Evolutionary conservation across 352 stramenopile genomes (phyloP).

Genomic region (Pythium sp.): DNA sequence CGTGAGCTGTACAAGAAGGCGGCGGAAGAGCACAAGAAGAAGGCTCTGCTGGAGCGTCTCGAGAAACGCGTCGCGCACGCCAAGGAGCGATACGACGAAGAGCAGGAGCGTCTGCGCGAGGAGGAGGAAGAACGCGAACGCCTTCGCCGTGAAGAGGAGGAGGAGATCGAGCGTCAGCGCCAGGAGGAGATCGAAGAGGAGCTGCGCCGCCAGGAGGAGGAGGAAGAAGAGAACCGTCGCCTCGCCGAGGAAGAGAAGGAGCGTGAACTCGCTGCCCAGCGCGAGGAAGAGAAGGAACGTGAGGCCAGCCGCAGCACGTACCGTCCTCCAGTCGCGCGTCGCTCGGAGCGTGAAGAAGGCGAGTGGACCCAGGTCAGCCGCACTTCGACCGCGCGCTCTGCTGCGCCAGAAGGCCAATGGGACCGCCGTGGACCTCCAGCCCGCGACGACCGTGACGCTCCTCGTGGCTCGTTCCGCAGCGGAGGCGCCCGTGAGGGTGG

Average conservation of each 20-base stretch:
- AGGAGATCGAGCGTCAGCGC: slow-evolving; percentile 50
- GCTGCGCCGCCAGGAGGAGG: slow-evolving; percentile 62
- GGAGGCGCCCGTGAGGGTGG: slow-evolving; percentile 10
- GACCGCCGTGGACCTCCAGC: slow-evolving; percentile 47
- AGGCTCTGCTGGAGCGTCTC: slow-evolving; percentile 62
- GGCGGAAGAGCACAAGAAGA: slow-evolving; percentile 85
- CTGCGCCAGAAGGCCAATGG: slow-evolving; percentile 54
- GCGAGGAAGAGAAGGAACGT: slow-evolving; percentile 43
- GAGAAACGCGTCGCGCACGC: slow-evolving; percentile 61
- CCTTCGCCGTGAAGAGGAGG: slow-evolving; percentile 50
- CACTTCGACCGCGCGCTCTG: slow-evolving; percentile 23
- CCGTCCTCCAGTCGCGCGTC: slow-evolving; percentile 23
- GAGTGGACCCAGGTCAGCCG: slow-evolving; percentile 69
- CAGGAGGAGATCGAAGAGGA: slow-evolving; percentile 65
- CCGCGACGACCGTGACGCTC: slow-evolving; percentile 35
- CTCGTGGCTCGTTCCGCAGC: slow-evolving; percentile 15
- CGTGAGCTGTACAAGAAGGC: slow-evolving; percentile 88
- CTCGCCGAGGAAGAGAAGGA: slow-evolving; percentile 50
- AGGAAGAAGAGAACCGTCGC: slow-evolving; percentile 44
- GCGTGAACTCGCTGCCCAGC: slow-evolving; percentile 20
- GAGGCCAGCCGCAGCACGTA: slow-evolving; percentile 21
- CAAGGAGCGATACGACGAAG: slow-evolving; percentile 67
- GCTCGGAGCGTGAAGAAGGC: slow-evolving; percentile 44
- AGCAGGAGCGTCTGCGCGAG: slow-evolving; percentile 57
- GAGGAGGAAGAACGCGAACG: slow-evolving; percentile 67